A percentile compares a stretch with the other conserved stretches of the same genome.
Conservation (phyloP, 2,329 filamentous ascomycete species). For the Aaosphaeria pasadenensis region DNA sequence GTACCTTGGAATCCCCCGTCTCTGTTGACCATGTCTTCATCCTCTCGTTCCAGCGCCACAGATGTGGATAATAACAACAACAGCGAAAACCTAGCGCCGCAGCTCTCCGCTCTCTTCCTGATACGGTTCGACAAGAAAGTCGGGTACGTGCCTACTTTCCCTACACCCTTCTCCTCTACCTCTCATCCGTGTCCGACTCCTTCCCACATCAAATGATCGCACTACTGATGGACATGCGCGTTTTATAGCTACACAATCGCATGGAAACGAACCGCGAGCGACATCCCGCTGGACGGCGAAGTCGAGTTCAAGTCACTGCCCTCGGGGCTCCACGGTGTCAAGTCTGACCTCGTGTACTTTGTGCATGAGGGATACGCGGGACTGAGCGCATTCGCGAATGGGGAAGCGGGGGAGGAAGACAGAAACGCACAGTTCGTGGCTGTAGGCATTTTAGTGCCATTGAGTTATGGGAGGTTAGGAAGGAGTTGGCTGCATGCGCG, state of each 20-base stretch:
- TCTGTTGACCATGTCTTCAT: constrained; percentile 18
- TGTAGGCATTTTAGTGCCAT: constrained; percentile 81
- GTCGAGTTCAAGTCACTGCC: constrained; percentile 97
- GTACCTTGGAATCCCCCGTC: no score
- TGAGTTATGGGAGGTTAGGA: constrained; percentile 81
- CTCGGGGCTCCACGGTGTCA: constrained; percentile 85
- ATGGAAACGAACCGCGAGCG: constrained; percentile 74
- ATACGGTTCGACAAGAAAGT: constrained; percentile 92
- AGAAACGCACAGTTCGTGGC: constrained; percentile 91
- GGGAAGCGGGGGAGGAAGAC: constrained; percentile 71
- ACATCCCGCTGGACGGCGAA: constrained; percentile 70
- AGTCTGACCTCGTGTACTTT: constrained; percentile 84
- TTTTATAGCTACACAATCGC: constrained; percentile 68
- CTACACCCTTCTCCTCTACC: neutral
- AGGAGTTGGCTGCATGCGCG: constrained; percentile 86
- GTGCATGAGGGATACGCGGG: constrained; percentile 82
- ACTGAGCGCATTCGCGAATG: constrained; percentile 87
- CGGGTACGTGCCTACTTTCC: constrained; percentile 54
- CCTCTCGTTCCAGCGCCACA: constrained; percentile 28
- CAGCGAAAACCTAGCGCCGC: constrained; percentile 18
- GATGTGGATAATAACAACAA: constrained; percentile 17
- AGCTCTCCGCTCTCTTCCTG: constrained; percentile 72
- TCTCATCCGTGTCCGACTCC: neutral
- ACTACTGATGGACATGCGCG: neutral
- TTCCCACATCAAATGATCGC: neutral